Base-by-base conservation (phyloP, 768 basidiomycete genomes). In the Coprinopsis sp. region DNA sequence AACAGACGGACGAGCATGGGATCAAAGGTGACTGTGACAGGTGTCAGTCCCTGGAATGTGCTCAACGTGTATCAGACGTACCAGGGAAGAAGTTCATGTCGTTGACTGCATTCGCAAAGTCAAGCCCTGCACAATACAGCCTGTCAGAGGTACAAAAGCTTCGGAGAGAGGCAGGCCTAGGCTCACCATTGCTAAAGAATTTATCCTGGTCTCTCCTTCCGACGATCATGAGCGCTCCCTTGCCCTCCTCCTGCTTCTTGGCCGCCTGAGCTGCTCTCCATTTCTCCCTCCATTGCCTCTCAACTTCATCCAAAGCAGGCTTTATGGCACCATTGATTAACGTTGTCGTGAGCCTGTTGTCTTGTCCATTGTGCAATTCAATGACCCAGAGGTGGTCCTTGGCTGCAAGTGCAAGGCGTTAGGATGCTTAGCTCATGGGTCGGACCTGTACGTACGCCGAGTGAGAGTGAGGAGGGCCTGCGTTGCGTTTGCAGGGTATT, bases 101-200 rank as follows among this genome's bases (percentile, higher is more conserved):
- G 24, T 66, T 61, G 24, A 68, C 58, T 6, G 76, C 66, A 30
- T 69, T 76, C 3, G 68, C 71, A 51, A 77, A 83, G 58, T 86
- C 80, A 51, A 91, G 77, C 1, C 84, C 84, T 86, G 49, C 3
- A 23, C 10, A 43, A n/a, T 8, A 21, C n/a, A 27, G 36, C 22
- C n/a, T 44, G 24, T 33, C 44, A 37, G 30, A 33, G 34, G 22
- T 46, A 38, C 11, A 41, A 46, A 14, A 51, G n/a, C 21, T 41
- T 21, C 22, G 29, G 16, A 28, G 8, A 24, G 37, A 21, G 25
- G 37, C 14, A 19, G 16, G 24, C 19, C 7, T 14, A 28, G 22
- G 50, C 69, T 23, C 47, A 78, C 88, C 89, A 54, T 90, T 91
- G 65, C 85, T 88, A 64, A 92, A 92, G 72, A 90, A 92, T 64